These are phyloP conservation scores for Solanum sitiens DNA, from an alignment of 257 asterid species.

Conservation along the genomic window DNA sequence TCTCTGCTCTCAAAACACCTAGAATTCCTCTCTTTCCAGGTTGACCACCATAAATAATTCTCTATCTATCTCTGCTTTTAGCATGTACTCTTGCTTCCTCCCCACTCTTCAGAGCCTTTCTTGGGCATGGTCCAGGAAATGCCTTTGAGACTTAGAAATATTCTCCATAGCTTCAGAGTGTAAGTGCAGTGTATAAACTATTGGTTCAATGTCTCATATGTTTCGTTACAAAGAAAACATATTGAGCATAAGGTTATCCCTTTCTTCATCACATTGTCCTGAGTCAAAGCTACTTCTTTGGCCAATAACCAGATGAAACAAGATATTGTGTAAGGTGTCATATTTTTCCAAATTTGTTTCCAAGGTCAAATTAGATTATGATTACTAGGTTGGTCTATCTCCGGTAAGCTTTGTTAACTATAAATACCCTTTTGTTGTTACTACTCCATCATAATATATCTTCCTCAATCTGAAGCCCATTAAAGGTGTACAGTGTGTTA, in stretches of 20 bases:
- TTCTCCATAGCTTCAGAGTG: too few species aligned
- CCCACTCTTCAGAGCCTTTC: neutral
- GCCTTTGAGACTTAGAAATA: neutral
- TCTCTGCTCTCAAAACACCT: neutral
- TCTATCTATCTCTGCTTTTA: neutral
- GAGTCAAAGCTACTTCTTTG: neutral
- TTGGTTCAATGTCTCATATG: neutral
- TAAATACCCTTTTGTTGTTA: neutral
- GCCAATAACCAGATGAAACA: neutral
- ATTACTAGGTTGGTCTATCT: neutral
- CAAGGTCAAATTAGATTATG: neutral
- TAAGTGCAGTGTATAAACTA: too few species aligned
- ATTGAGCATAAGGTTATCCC: neutral
- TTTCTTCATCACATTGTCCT: neutral
- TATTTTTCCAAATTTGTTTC: neutral
- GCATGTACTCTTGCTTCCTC: neutral
- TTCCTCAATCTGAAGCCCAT: neutral
- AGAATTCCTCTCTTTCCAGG: fast-evolving
- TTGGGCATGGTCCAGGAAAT: neutral
- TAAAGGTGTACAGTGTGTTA: neutral
- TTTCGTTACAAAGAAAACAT: neutral
- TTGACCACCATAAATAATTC: neutral
- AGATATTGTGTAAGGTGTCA: fast-evolving
- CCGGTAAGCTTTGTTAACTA: neutral
- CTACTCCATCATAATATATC: neutral